Evolutionary conservation across 805 yeast species (phyloP), one percentile per base, ranked within the genome.

Genomic region (Ogataea siamensis): DNA sequence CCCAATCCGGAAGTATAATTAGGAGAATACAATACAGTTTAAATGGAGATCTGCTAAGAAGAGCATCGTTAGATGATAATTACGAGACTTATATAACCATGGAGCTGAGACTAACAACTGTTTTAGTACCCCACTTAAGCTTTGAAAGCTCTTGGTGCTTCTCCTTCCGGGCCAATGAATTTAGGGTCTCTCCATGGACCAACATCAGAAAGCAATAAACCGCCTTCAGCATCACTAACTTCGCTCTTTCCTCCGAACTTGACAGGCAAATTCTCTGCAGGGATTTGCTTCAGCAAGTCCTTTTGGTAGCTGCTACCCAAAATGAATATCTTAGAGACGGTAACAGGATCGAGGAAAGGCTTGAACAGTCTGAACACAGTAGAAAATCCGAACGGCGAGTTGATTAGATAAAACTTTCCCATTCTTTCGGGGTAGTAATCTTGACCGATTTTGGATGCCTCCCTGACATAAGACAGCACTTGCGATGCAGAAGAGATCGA

Each of bases 381-480:
- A 25, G 96, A 79, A 67, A 93, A 93, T 2, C 99, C 99, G 60
- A 88, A 93, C 48, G 99, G 99, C 1, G 98, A 95, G 59, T 93
- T 93, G 66, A 93, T 87, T 54, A 89, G 70, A 67, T 88, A 91
- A 62, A 91, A 93, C 65, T 86, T 88, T 58, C 99, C 99, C 99
- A 93, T 93, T 66, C 98, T 84, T 73, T 93, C 99, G 11, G 99
- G 99, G 63, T 93, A 93, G 67, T 86, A 91, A 68, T 93, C 87
- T 71, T 93, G 99, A 43, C 98, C 96, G 54, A 93, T 87, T 55
- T 76, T 70, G 10, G 96, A 86, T 7, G 99, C 96, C 66, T 89
- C 97, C 61, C 81, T 80, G 39, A 93, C 95, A 64, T 88, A 93
- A 9, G 82, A 71, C 48, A 87, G 71, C 28, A 93, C 99, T 60